phyloP scores from a whole-genome alignment of 306 rosid species.

The Begonia loranthoides region DNA sequence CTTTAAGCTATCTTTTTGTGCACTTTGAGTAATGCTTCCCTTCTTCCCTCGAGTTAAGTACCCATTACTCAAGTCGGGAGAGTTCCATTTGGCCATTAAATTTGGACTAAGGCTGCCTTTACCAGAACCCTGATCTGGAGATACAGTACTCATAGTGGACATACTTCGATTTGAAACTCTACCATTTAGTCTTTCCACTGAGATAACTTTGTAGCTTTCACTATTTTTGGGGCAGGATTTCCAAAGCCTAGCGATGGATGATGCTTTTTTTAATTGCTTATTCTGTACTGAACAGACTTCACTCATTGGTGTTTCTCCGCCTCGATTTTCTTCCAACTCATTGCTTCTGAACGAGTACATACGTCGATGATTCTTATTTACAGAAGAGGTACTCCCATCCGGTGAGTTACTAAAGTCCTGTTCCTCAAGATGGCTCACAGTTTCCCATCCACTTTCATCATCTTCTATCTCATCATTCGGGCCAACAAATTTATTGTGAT shows the following conservation, averaged over 20 bases:
- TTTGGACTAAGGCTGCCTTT: constrained; percentile 56
- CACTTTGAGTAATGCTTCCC: constrained; percentile 68
- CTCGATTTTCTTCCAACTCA: constrained; percentile 59
- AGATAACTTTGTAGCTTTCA: constrained; percentile 45
- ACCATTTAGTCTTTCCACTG: constrained; percentile 44
- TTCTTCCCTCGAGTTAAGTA: constrained; percentile 49
- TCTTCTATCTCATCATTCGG: constrained; percentile 52
- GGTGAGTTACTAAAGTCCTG: constrained; percentile 82
- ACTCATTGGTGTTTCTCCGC: constrained; percentile 52
- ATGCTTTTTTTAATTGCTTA: constrained; percentile 57
- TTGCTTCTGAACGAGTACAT: constrained; percentile 46
- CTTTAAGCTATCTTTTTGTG: constrained; percentile 73
- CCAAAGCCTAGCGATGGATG: constrained; percentile 82
- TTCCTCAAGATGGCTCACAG: constrained; percentile 81
- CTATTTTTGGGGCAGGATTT: constrained; percentile 55
- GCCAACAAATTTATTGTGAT: constrained; percentile 27
- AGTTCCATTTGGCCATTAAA: constrained; percentile 55
- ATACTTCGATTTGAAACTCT: constrained; percentile 67
- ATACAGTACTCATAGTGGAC: constrained; percentile 46
- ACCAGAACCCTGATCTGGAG: constrained; percentile 54
- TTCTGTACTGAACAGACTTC: constrained; percentile 57
- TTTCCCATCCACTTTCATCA: constrained; percentile 99
- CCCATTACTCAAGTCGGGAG: constrained; percentile 56
- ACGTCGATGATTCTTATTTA: constrained; percentile 35
- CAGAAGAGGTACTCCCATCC: constrained; percentile 52